Percentiles rank a stretch among this genome's conserved stretches.
phyloP scores from a whole-genome alignment of 2,329 filamentous ascomycete species.

The Apiospora pterosperma region DNA sequence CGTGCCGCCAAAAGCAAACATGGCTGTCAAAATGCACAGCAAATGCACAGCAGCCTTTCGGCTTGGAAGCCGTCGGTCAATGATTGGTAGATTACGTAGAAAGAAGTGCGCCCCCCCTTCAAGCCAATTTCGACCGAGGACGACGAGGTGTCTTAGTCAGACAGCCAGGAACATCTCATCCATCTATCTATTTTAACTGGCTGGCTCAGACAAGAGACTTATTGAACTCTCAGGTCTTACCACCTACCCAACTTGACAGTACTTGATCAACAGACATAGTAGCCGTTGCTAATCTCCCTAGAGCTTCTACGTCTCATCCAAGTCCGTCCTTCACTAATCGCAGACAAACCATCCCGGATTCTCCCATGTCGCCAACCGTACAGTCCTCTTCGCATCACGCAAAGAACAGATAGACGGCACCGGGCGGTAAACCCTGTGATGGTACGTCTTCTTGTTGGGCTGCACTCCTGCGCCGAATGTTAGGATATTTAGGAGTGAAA shows the following conservation, averaged over 20 bases:
- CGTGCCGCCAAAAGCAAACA: neutral
- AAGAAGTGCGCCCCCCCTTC: neutral
- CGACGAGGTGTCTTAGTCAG: neutral
- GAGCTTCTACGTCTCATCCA: neutral
- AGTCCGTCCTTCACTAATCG: neutral
- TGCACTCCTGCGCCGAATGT: neutral
- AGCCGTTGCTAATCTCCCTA: neutral
- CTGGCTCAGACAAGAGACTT: constrained; percentile 1
- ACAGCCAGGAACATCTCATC: neutral
- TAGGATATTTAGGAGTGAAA: neutral
- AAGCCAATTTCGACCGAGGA: neutral
- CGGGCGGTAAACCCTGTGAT: neutral
- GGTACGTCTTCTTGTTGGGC: neutral
- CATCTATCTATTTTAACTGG: neutral
- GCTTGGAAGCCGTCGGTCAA: neutral
- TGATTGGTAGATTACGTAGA: neutral
- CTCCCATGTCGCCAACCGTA: neutral
- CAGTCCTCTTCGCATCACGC: neutral
- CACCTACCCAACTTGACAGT: neutral
- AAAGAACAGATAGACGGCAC: neutral
- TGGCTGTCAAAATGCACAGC: neutral
- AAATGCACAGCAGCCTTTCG: neutral
- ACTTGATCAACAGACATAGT: too few relatives aligned
- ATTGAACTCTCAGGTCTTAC: neutral
- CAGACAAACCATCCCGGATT: neutral